Evolutionary conservation across 129 eudicot genomes (phyloP).

Genomic region (Artemisia annua): DNA sequence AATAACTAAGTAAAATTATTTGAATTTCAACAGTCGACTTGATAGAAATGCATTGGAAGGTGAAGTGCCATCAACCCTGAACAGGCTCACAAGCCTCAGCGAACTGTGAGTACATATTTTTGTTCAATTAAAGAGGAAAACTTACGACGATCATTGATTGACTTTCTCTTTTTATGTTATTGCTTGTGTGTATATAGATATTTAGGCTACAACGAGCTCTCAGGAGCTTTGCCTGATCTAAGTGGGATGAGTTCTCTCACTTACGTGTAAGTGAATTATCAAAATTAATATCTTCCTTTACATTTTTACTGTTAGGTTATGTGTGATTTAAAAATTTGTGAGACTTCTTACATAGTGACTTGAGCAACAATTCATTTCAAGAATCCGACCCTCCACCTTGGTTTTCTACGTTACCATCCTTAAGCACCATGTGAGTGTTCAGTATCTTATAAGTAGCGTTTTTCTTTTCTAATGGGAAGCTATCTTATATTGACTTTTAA

Average conservation of each 20-base stretch:
- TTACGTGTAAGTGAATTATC: constrained; percentile 57
- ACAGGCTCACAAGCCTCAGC: constrained; percentile 60
- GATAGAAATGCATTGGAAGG: constrained; percentile 71
- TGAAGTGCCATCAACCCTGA: constrained; percentile 56
- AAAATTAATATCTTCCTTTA: background rate
- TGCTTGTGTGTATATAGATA: constrained; percentile 39
- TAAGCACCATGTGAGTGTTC: constrained; percentile 77
- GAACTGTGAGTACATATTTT: constrained; percentile 68
- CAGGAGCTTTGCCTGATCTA: constrained; percentile 75
- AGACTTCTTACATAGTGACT: constrained; percentile 55
- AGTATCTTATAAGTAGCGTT: background rate
- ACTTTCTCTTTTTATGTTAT: constrained; percentile 1
- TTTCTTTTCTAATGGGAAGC: background rate
- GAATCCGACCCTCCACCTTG: constrained; percentile 73
- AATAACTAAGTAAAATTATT: background rate
- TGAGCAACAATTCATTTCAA: constrained; percentile 86
- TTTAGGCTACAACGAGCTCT: constrained; percentile 62
- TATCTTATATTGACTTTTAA: background rate
- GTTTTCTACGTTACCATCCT: constrained; percentile 69
- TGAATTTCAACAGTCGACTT: constrained; percentile 64
- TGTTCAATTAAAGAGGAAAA: background rate
- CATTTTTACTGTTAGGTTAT: constrained; percentile 11
- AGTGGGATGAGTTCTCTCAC: constrained; percentile 74
- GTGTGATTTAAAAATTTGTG: background rate
- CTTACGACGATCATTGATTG: background rate